Evolutionary conservation across 768 basidiomycete species (phyloP).

Genomic region (Pleurotus pulmonarius): DNA sequence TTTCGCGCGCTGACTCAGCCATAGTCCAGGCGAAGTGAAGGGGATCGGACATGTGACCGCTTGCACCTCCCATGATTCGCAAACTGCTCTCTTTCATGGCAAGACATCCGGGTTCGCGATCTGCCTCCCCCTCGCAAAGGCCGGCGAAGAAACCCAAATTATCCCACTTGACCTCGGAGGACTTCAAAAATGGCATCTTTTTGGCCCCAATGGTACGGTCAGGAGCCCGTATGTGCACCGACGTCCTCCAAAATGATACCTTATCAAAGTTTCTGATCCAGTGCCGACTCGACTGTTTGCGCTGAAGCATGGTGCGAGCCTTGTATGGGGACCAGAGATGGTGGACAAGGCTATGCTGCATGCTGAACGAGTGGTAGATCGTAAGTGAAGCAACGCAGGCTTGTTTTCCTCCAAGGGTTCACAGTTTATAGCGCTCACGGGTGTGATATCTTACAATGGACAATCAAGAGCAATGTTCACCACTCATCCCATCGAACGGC

Average conservation of each 20-base stretch:
- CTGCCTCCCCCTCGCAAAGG: slow-evolving; percentile 43
- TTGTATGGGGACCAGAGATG: slow-evolving; percentile 96
- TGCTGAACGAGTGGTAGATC: slow-evolving; percentile 77
- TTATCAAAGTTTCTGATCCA: slow-evolving; percentile 25
- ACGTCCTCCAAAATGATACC: slow-evolving; percentile 11
- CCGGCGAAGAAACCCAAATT: slow-evolving; percentile 51
- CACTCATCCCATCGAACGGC: slow-evolving; percentile 92
- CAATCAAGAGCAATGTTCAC: slow-evolving; percentile 84
- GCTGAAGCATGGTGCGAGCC: slow-evolving; percentile 86
- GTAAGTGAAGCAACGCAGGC: slow-evolving; percentile 44
- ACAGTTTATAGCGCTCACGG: slow-evolving; percentile 60
- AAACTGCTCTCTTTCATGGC: slow-evolving; percentile 34
- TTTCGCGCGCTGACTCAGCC: too few relatives aligned
- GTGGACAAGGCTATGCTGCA: slow-evolving; percentile 96
- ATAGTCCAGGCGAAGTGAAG: too few relatives aligned
- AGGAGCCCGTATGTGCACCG: slow-evolving; percentile 63
- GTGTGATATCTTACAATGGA: slow-evolving; percentile 84
- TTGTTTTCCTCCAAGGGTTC: not conserved
- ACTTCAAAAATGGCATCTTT: slow-evolving; percentile 87
- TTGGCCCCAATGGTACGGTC: slow-evolving; percentile 99
- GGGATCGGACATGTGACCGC: too few relatives aligned
- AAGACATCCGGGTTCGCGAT: slow-evolving; percentile 47
- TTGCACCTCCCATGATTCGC: not conserved
- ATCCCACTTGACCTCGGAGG: slow-evolving; percentile 59
- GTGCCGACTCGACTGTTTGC: slow-evolving; percentile 85